A percentile compares a stretch with the other conserved stretches of the same genome.
phyloP scores from a whole-genome alignment of 2,329 filamentous ascomycete genomes.

The Rugonectria rugulosa region DNA sequence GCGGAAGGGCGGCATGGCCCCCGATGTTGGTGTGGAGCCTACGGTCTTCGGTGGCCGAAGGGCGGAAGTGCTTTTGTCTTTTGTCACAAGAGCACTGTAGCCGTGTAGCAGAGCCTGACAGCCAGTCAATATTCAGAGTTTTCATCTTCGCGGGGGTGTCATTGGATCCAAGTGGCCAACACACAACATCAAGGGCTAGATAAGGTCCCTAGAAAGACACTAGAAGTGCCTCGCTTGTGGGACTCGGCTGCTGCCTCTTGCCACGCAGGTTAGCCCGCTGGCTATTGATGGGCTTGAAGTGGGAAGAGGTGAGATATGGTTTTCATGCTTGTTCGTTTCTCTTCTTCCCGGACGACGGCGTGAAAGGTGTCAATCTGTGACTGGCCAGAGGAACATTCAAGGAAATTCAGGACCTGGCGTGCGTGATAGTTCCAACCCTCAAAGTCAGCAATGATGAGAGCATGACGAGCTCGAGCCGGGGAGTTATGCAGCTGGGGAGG shows the following conservation, averaged over 20 bases:
- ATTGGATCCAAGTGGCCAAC: conserved; percentile 19
- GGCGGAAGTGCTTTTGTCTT: conserved; percentile 19
- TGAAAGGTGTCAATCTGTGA: background rate
- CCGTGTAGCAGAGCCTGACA: conserved; percentile 8
- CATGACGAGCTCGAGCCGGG: background rate
- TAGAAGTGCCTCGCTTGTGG: conserved; percentile 25
- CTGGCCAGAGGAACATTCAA: background rate
- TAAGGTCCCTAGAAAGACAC: conserved; percentile 19
- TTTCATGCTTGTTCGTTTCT: background rate
- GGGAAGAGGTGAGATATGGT: background rate
- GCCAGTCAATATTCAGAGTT: conserved; percentile 12
- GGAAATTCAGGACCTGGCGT: conserved; percentile 8
- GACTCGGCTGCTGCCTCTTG: conserved; percentile 18
- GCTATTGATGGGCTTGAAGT: background rate
- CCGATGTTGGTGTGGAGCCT: conserved; percentile 24
- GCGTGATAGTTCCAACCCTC: conserved; percentile 14
- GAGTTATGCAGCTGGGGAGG: conserved; percentile 1
- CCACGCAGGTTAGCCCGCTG: conserved; percentile 14
- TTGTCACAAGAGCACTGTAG: conserved; percentile 6
- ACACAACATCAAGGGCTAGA: conserved; percentile 6
- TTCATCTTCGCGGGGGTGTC: conserved; percentile 8
- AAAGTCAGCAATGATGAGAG: background rate
- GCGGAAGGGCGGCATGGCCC: conserved; percentile 2
- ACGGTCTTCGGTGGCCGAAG: conserved; percentile 30
- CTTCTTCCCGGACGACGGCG: background rate